Evolutionary conservation across 2,329 filamentous ascomycete genomes (phyloP).

Genomic region (Aphanocladium album): DNA sequence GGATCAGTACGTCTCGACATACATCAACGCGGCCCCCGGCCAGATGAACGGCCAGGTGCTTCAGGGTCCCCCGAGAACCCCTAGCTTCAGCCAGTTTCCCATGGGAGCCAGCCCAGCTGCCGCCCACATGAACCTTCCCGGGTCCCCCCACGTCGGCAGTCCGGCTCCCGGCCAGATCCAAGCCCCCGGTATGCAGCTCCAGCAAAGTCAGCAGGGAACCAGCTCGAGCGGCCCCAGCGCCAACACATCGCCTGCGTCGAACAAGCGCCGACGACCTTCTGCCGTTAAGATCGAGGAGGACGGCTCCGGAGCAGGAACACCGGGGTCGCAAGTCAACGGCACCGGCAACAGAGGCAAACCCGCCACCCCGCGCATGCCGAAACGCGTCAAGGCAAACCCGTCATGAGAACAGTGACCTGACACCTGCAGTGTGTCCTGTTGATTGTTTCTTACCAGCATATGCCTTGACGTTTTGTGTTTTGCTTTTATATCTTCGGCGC

Average conservation of each 20-base stretch:
- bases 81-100: slow-evolving; percentile 52
- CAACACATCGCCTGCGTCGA: slow-evolving; percentile 59
- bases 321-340: slow-evolving; percentile 46
- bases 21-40: slow-evolving; percentile 37
- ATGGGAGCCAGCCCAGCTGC: slow-evolving; percentile 57
- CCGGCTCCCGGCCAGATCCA: slow-evolving; percentile 59
- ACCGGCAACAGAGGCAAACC: slow-evolving; percentile 46
- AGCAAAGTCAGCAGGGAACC: slow-evolving; percentile 64
- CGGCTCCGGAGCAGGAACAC: slow-evolving; percentile 44
- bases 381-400: slow-evolving; percentile 47
- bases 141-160: slow-evolving; percentile 54
- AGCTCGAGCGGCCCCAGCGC: slow-evolving; percentile 62
- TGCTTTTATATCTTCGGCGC: background rate
- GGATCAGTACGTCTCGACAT: slow-evolving; percentile 51
- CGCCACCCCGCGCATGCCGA: slow-evolving; percentile 52
- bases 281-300: slow-evolving; percentile 56
- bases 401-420: slow-evolving; percentile 20
- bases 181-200: slow-evolving; percentile 60
- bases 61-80: slow-evolving; percentile 46
- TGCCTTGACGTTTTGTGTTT: slow-evolving; percentile 2
- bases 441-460: background rate
- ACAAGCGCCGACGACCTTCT: slow-evolving; percentile 54
- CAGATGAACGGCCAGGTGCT: slow-evolving; percentile 46
- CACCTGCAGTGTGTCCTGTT: slow-evolving; percentile 2
- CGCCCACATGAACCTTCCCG: slow-evolving; percentile 56